These are phyloP conservation scores for Chamaecrista fasciculata DNA, from an alignment of 306 rosid species.

Conservation along the genomic window DNA sequence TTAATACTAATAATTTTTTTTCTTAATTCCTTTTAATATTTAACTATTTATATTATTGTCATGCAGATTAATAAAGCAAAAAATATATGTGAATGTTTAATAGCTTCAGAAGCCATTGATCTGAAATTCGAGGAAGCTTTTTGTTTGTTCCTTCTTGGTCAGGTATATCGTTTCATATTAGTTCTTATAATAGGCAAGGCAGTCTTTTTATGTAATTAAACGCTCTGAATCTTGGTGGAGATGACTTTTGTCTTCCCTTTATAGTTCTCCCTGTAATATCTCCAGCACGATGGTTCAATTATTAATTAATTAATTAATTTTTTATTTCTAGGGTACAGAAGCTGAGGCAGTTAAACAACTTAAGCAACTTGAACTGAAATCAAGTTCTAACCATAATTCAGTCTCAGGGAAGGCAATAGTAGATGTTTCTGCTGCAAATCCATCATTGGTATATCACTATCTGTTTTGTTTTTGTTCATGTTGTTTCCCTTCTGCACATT, in stretches of 20 bases:
- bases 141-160: conserved; percentile 79
- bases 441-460: conserved; percentile 58
- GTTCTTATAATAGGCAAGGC: conserved; percentile 19
- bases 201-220: conserved; percentile 21
- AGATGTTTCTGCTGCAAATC: conserved; percentile 55
- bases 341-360: conserved; percentile 74
- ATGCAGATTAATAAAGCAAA: conserved; percentile 75
- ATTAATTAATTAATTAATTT: conserved; percentile 31
- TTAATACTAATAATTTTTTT: neutral
- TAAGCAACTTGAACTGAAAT: conserved; percentile 61
- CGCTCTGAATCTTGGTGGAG: conserved; percentile 28
- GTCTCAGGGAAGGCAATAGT: conserved; percentile 64
- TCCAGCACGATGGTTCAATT: conserved; percentile 9
- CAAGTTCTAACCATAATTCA: conserved; percentile 57
- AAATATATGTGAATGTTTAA: conserved; percentile 78
- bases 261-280: conserved; percentile 9
- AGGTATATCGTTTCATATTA: conserved; percentile 45
- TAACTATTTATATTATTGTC: conserved; percentile 24
- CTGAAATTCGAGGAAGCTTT: conserved; percentile 85
- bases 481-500: conserved; percentile 27
- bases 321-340: conserved; percentile 68
- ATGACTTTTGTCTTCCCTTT: conserved; percentile 19
- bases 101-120: conserved; percentile 77
- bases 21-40: conserved; percentile 18
- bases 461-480: conserved; percentile 22